Base-by-base conservation (phyloP, 2,329 filamentous ascomycete species). In the Colletotrichum cuscutae region DNA sequence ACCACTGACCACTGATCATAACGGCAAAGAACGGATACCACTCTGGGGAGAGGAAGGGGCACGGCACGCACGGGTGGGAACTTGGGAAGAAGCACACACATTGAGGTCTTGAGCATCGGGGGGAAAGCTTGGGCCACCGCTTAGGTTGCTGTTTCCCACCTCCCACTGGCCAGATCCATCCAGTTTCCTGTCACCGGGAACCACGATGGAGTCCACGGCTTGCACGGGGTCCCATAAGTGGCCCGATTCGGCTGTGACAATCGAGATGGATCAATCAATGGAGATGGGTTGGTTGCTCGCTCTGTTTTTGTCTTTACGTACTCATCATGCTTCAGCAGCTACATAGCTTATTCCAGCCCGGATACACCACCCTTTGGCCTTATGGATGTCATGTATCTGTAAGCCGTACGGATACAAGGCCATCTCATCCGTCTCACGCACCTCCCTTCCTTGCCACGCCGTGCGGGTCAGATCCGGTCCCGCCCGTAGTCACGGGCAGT, bases 71-170 rank as follows among this genome's bases (percentile, higher is more conserved):
- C 32, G 59, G 46, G 13, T 42, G 37, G 37, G 37, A 42, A 42
- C 3, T 42, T 42, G 37, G 37, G 37, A 42, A 35, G 59, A 26
- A 22, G 37, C 30, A 28, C 62, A 60, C 32, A 35, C 32, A 35
- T 35, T 35, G 32, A 35, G 8, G 32, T 35, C 30, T 57, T 28
- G 61, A 64, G 22, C 62, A 65, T 42, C 49, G 56, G 46, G 61
- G 59, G 49, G 35, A 32, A 56, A 72, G 66, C 70, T 70, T 70
- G 46, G 70, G 60, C 70, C 70, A 72, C 70, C 65, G 70, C 70
- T 72, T 72, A 72, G 70, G 70, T 53, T 22, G n/a, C 22, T 13
- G 5, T 37, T 32, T 53, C 53, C 53, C 26, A 26, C 46, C 60
- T 72, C 59, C 54, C 60, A 72, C 70, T 70, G 70, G 65, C 35